Percentiles rank a stretch among this genome's conserved stretches.
Evolutionary conservation across 148 eudicot species (phyloP).

Genomic region (Rhododendron mucronatum): DNA sequence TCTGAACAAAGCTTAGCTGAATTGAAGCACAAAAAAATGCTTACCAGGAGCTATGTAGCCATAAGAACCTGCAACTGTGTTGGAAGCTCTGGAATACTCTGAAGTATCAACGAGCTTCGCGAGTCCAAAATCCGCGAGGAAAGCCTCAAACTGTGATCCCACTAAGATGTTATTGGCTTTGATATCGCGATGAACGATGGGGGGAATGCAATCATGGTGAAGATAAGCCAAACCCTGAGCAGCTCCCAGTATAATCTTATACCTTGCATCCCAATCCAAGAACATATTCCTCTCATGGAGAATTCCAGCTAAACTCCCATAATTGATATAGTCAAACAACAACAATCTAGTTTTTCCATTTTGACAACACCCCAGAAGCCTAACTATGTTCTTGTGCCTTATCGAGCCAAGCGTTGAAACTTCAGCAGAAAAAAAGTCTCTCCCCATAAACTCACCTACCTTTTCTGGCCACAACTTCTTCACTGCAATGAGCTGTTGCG

Average conservation of each 20-base stretch:
- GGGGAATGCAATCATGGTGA: slow-evolving; percentile 43
- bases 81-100: slow-evolving; percentile 22
- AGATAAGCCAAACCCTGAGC: slow-evolving; percentile 41
- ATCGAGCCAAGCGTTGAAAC: slow-evolving; percentile 29
- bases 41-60: slow-evolving; percentile 47
- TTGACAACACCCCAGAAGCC: slow-evolving; percentile 34
- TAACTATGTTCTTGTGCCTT: slow-evolving; percentile 36
- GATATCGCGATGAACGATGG: slow-evolving; percentile 33
- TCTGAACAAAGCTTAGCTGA: neutral
- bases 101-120: slow-evolving; percentile 28
- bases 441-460: slow-evolving; percentile 19
- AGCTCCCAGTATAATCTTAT: slow-evolving; percentile 32
- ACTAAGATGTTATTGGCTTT: slow-evolving; percentile 37
- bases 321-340: slow-evolving; percentile 33
- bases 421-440: slow-evolving; percentile 38
- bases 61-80: slow-evolving; percentile 33
- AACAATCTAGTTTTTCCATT: slow-evolving; percentile 30
- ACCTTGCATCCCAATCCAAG: slow-evolving; percentile 42
- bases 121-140: slow-evolving; percentile 39
- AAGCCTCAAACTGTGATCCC: slow-evolving; percentile 32
- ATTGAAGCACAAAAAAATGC: neutral
- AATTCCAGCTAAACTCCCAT: slow-evolving; percentile 33
- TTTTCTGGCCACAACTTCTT: slow-evolving; percentile 33
- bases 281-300: slow-evolving; percentile 26
- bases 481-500: slow-evolving; percentile 23